Conservation (phyloP, 129 eudicot genomes). For the Chrysanthemum lavandulifolium region DNA sequence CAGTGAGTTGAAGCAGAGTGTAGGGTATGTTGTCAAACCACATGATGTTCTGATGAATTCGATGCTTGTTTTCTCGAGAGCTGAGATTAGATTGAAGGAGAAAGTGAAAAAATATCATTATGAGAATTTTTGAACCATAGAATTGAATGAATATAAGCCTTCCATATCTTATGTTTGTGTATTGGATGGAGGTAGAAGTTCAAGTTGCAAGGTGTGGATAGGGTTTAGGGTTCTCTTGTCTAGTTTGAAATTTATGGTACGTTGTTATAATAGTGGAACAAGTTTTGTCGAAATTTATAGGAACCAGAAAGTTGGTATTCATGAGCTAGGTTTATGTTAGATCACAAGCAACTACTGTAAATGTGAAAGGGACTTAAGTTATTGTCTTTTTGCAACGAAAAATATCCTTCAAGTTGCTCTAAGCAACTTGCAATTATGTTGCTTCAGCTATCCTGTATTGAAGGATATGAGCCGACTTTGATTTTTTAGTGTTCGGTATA, state of each 20-base stretch:
- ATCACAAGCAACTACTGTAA: too few relatives aligned
- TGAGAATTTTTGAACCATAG: background rate
- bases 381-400: background rate
- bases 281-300: too few relatives aligned
- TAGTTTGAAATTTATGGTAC: too few relatives aligned
- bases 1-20: conserved; percentile 44
- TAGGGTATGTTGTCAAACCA: conserved; percentile 42
- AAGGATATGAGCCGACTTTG: too few relatives aligned
- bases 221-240: too few relatives aligned
- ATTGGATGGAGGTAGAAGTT: background rate
- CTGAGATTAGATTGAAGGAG: conserved; percentile 19
- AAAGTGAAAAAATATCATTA: background rate
- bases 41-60: conserved; percentile 48
- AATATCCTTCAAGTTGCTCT: background rate
- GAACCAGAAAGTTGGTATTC: too few relatives aligned
- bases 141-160: background rate
- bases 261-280: too few relatives aligned
- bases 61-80: conserved; percentile 15
- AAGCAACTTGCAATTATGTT: too few relatives aligned
- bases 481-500: too few relatives aligned
- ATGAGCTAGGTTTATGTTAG: too few relatives aligned
- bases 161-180: background rate
- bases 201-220: background rate
- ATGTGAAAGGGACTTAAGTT: background rate
- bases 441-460: too few relatives aligned